Conservation (phyloP, 2,329 filamentous ascomycete genomes). For the Elsinoe australis region DNA sequence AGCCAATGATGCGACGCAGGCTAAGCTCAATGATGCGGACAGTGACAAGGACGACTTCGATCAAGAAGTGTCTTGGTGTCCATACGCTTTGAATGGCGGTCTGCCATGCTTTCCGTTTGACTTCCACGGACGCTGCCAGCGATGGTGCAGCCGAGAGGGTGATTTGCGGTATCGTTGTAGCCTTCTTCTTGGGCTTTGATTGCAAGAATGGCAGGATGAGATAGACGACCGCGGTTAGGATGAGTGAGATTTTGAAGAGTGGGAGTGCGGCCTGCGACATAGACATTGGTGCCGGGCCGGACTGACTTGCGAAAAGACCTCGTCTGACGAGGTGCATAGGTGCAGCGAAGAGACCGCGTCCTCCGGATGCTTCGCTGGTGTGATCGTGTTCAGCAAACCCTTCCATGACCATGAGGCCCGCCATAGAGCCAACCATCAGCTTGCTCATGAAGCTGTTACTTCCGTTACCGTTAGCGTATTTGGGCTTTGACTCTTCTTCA, state of each 20-base stretch:
- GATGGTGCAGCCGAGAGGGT: slow-evolving; percentile 53
- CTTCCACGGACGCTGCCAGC: slow-evolving; percentile 71
- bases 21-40: slow-evolving; percentile 78
- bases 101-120: slow-evolving; percentile 82
- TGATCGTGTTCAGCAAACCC: slow-evolving; percentile 60
- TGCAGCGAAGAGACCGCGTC: slow-evolving; percentile 37
- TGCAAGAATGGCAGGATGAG: slow-evolving; percentile 51
- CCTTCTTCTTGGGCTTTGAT: slow-evolving; percentile 46
- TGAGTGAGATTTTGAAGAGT: slow-evolving; percentile 44
- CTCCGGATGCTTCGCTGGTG: slow-evolving; percentile 41
- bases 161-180: slow-evolving; percentile 31
- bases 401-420: slow-evolving; percentile 85
- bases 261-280: slow-evolving; percentile 30
- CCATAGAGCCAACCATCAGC: slow-evolving; percentile 86
- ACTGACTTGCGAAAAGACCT: slow-evolving; percentile 18
- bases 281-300: slow-evolving; percentile 12
- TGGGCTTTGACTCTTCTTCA: slow-evolving; percentile 29
- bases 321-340: slow-evolving; percentile 33
- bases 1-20: slow-evolving; percentile 67
- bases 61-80: slow-evolving; percentile 79
- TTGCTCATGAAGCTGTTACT: slow-evolving; percentile 55
- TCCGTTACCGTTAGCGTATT: slow-evolving; percentile 35
- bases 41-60: slow-evolving; percentile 73
- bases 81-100: slow-evolving; percentile 89
- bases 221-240: slow-evolving; percentile 50